phyloP scores from a whole-genome alignment of 2,329 filamentous ascomycete species.

The Cephalotrichum gorgonifer region DNA sequence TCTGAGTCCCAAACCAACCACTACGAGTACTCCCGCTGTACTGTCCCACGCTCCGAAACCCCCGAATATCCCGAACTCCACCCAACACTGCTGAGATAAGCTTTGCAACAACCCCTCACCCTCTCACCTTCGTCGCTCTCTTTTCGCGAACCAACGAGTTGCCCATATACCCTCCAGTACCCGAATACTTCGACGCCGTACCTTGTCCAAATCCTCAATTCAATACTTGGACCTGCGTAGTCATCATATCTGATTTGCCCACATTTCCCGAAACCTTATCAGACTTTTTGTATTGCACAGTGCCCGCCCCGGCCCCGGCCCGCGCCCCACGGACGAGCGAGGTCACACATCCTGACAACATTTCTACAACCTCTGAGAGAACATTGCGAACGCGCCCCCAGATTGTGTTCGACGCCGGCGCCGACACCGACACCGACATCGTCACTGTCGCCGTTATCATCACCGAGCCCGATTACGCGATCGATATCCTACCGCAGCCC shows the following conservation, averaged over 20 bases:
- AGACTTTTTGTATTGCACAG: background rate
- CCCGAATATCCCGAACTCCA: background rate
- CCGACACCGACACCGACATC: no score
- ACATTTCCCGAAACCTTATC: background rate
- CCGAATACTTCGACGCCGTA: background rate
- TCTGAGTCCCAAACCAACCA: no score
- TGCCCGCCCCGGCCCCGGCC: background rate
- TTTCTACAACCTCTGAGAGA: background rate
- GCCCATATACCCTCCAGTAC: background rate
- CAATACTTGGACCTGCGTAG: background rate
- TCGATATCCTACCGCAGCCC: background rate
- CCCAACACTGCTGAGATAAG: constrained; percentile 4
- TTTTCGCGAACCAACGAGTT: background rate
- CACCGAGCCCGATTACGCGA: background rate
- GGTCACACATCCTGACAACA: no score
- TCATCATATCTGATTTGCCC: background rate
- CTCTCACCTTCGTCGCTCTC: background rate
- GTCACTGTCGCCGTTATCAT: no score
- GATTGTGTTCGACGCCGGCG: background rate
- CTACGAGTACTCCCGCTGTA: no score
- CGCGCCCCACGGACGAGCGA: background rate
- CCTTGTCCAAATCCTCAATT: no score
- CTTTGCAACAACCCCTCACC: constrained; percentile 2
- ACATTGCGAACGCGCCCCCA: background rate
- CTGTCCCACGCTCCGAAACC: background rate